A percentile compares a stretch with the other conserved stretches of the same genome.
These are phyloP conservation scores for Fusarium floridanum DNA, from an alignment of 2,329 filamentous ascomycete genomes.

Conservation along the genomic window DNA sequence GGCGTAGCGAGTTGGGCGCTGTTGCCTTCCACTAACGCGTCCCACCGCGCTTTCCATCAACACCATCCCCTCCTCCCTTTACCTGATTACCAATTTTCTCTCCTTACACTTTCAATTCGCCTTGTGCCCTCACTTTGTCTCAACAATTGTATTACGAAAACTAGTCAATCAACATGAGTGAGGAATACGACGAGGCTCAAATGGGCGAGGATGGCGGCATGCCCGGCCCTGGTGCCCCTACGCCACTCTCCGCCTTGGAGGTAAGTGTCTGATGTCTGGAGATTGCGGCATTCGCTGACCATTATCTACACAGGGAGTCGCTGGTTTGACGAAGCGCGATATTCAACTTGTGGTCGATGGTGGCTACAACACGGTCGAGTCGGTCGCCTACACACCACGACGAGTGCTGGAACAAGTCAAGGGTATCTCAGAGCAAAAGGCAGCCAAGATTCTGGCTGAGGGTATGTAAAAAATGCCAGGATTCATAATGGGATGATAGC, in stretches of 20 bases:
- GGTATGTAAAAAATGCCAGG: constrained; percentile 64
- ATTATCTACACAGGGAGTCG: constrained; percentile 73
- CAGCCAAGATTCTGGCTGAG: constrained; percentile 89
- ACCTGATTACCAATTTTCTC: constrained; percentile 27
- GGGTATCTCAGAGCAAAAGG: constrained; percentile 97
- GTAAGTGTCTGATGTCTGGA: constrained; percentile 62
- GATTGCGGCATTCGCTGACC: constrained; percentile 24
- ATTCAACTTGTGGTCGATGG: constrained; percentile 93
- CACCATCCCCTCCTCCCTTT: constrained; percentile 33
- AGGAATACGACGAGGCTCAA: constrained; percentile 76
- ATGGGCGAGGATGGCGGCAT: constrained; percentile 76
- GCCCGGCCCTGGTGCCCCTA: constrained; percentile 92
- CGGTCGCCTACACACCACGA: constrained; percentile 90
- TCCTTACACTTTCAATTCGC: background rate
- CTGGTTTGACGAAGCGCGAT: constrained; percentile 92
- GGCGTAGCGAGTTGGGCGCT: constrained; percentile 50
- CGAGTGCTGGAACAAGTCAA: constrained; percentile 94
- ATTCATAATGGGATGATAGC: background rate
- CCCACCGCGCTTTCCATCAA: constrained; percentile 47
- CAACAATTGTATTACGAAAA: background rate
- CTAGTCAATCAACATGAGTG: constrained; percentile 55
- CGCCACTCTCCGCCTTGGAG: constrained; percentile 86
- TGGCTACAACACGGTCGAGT: constrained; percentile 95
- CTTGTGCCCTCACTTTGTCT: background rate
- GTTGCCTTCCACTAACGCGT: constrained; percentile 52